phyloP scores from a whole-genome alignment of 2,329 filamentous ascomycete species.

The Didymella exigua region DNA sequence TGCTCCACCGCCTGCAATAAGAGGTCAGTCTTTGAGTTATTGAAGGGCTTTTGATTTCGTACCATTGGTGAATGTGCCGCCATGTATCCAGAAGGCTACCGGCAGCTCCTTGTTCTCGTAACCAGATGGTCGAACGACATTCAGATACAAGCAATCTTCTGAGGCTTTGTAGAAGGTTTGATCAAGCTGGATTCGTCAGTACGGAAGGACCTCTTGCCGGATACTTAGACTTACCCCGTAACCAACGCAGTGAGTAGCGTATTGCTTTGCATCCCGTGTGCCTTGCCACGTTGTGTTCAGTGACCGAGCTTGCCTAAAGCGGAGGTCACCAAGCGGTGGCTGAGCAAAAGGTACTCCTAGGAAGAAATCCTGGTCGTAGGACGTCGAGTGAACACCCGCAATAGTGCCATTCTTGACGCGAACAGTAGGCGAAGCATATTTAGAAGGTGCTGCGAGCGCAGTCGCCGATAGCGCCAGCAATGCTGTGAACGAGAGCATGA shows the following conservation, averaged over 20 bases:
- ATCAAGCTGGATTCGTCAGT: slow-evolving; percentile 12
- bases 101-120: slow-evolving; percentile 13
- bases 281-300: slow-evolving; percentile 32
- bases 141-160: slow-evolving; percentile 50
- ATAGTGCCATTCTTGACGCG: slow-evolving; percentile 50
- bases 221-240: slow-evolving; percentile 7
- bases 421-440: slow-evolving; percentile 31
- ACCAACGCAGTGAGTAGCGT: slow-evolving; percentile 29
- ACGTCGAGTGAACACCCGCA: slow-evolving; percentile 40
- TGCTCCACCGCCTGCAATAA: slow-evolving; percentile 20
- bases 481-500: slow-evolving; percentile 1
- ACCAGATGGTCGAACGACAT: slow-evolving; percentile 39
- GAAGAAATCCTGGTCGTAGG: slow-evolving; percentile 51
- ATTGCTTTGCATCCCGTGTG: slow-evolving; percentile 44
- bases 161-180: slow-evolving; percentile 21
- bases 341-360: slow-evolving; percentile 25
- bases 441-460: not conserved
- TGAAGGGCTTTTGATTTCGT: not conserved
- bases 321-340: slow-evolving; percentile 39
- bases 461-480: slow-evolving; percentile 1
- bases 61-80: slow-evolving; percentile 44
- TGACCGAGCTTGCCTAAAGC: slow-evolving; percentile 21
- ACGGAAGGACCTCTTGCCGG: not conserved
- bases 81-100: slow-evolving; percentile 23
- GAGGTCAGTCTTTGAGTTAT: slow-evolving; percentile 16